Base-by-base conservation (phyloP, 495 filamentous ascomycete genomes). In the Aspergillus olivimuriae region DNA sequence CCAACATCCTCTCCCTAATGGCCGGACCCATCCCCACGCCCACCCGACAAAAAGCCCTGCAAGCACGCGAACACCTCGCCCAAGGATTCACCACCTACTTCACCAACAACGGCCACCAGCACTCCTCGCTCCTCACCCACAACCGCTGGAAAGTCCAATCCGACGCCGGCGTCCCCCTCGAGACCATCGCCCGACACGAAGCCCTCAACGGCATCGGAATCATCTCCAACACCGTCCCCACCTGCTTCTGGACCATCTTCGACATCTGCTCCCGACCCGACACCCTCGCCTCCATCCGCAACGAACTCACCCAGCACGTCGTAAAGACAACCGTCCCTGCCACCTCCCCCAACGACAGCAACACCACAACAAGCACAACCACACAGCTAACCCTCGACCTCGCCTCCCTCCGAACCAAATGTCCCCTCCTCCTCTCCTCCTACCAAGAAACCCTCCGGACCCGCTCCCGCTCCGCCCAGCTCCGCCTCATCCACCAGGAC, bases 241-340 rank as follows among this genome's bases (percentile, higher is more conserved):
- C 69, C 12, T 48, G 55, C 4, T 76, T 75, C 50, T 75, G 72
- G 72, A 47, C 64, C 12, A 44, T 75, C 3, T 66, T 66, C 30
- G 59, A 67, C 22, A 18, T 73, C 0, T 68, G 57, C 47, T 65
- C 62, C 5, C 47, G 66, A 20, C 60, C 67, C 0, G 44, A 48
- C 2, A 50, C 75, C 1, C 62, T 75, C 0, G 34, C 57, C 1
- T 52, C 69, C 10, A 44, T 68, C 15, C 53, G 69, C 0, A 22
- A 58, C 0, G 70, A 75, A 39, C 19, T 73, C 0, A 11, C 22
- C 4, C 45, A 20, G 2, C 55, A 56, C 28, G 64, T 48, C 4
- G 28, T 56, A 2, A 36, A 22, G 4, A 47, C 54, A 32, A 32
- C 49, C 2, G 40, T 28, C 0, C 23, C 38, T 10, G n/a, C n/a